Percentiles rank a stretch among this genome's conserved stretches.
Conservation (phyloP, 164 flowering plant genomes). For the Chimonanthus salicifolius region DNA sequence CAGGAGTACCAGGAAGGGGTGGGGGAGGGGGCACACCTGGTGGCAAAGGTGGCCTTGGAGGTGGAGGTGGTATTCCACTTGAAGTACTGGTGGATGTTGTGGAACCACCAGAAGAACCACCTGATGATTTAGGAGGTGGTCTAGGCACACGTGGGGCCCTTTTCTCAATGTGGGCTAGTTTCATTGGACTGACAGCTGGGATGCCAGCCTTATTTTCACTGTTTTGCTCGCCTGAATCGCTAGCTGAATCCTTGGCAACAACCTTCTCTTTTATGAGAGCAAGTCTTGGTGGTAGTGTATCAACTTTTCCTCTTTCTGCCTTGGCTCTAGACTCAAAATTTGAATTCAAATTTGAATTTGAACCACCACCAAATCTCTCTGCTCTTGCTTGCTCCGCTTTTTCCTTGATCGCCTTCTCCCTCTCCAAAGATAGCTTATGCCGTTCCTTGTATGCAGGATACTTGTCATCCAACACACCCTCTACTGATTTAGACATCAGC, state of each 20-base stretch:
- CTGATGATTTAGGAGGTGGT: conserved; percentile 76
- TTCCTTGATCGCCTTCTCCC: conserved; percentile 83
- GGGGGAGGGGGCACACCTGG: conserved; percentile 14
- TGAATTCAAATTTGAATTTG: conserved; percentile 22
- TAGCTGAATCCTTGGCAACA: conserved; percentile 9
- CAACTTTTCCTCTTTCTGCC: conserved; percentile 28
- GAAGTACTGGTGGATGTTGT: conserved; percentile 27
- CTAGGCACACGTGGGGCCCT: conserved; percentile 75
- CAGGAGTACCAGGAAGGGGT: conserved; percentile 26
- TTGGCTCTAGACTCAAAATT: conserved; percentile 24
- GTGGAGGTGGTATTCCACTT: conserved; percentile 39
- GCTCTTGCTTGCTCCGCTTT: conserved; percentile 86
- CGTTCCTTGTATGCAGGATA: conserved; percentile 91
- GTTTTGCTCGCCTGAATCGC: conserved; percentile 39
- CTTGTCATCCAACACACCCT: conserved; percentile 74
- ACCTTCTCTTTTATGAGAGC: conserved; percentile 69
- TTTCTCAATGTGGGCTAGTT: conserved; percentile 68
- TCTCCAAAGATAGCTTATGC: conserved; percentile 82
- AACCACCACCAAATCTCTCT: conserved; percentile 52
- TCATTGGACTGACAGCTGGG: conserved; percentile 63
- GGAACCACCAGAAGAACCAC: conserved; percentile 29
- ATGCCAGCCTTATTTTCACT: conserved; percentile 36
- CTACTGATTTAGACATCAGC: conserved; percentile 89
- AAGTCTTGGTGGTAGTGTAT: conserved; percentile 64
- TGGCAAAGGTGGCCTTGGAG: conserved; percentile 52